Evolutionary conservation across 257 asterid genomes (phyloP), one percentile per base, ranked within the genome.

Genomic region (Cordia subcordata): DNA sequence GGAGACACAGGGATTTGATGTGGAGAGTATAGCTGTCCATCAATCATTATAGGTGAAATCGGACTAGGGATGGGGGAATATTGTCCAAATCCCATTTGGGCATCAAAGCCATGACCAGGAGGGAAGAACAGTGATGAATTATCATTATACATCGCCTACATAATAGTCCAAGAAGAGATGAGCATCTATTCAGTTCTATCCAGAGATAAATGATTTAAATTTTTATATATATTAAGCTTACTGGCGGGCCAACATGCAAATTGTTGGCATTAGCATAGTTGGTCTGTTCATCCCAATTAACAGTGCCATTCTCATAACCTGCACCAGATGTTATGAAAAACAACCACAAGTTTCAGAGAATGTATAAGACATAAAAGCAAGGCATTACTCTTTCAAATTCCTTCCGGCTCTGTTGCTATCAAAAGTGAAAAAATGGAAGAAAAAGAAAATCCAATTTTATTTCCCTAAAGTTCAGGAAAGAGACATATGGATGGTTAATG

Each of bases 1-100:
- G 94, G 94, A 38, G 81, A 72, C 54, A 79, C 83, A 13, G 94
- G 86, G 74, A 89, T 79, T 62, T 88, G 99, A 69, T 89, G 96
- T 14, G 94, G 91, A 56, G 96, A 85, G 69, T 81, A 89, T 68
- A 93, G 84, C 84, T 89, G 99, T 55, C 97, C 95, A 61, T 93
- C 99, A 55, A 93, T 71, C 95, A 89, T 80, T 71, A 89, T 77
- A 49, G 97, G 89, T 58, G 99, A 86, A 13, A 89, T 71, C 51
- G 96, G 92, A 75, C 91, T 80, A 23, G 94, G 82, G 49, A 91
- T 85, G 19, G 91, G 96, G 67, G 99, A 85, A 67, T 80, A 93
- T 82, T 93, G 99, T 53, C 96, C 97, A 74, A 81, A 89, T 58
- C 88, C 88, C 97, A 92, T 84, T 72, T 82, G 96, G 67, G 96